phyloP scores from a whole-genome alignment of 345 rosid species.

The Triadica sebifera region DNA sequence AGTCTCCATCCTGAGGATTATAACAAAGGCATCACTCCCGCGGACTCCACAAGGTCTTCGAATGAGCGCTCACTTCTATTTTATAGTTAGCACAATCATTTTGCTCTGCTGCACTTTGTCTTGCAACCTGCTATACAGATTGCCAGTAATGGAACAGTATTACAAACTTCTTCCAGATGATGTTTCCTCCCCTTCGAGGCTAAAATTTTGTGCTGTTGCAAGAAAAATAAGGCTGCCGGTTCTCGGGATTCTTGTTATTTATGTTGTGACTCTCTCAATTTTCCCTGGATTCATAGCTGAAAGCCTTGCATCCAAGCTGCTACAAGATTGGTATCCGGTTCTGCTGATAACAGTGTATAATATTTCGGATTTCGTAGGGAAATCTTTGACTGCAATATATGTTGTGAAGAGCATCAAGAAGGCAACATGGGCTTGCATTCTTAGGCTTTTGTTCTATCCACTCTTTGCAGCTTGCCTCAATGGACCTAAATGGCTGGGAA shows the following conservation, averaged over 20 bases:
- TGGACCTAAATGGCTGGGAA: conserved; percentile 80
- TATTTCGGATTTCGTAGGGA: conserved; percentile 69
- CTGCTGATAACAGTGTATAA: conserved; percentile 73
- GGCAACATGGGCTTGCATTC: conserved; percentile 63
- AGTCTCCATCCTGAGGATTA: conserved; percentile 66
- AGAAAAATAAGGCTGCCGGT: conserved; percentile 60
- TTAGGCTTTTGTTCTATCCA: conserved; percentile 71
- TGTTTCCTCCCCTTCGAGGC: conserved; percentile 33
- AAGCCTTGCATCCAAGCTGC: conserved; percentile 48
- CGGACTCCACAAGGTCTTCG: conserved; percentile 65
- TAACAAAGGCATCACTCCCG: conserved; percentile 80
- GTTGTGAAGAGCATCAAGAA: conserved; percentile 49
- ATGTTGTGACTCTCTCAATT: conserved; percentile 70
- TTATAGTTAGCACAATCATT: conserved; percentile 59
- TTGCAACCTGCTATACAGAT: conserved; percentile 60
- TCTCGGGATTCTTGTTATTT: conserved; percentile 55
- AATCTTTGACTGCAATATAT: conserved; percentile 66
- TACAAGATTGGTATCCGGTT: conserved; percentile 79
- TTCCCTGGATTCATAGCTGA: conserved; percentile 87
- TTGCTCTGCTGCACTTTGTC: conserved; percentile 61
- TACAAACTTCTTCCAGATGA: conserved; percentile 21
- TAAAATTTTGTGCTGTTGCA: conserved; percentile 44
- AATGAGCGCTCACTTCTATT: conserved; percentile 74
- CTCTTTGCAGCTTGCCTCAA: conserved; percentile 65
- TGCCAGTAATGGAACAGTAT: conserved; percentile 69